Evolutionary conservation across 2,329 filamentous ascomycete genomes (phyloP).

Genomic region (Fusarium hostae): DNA sequence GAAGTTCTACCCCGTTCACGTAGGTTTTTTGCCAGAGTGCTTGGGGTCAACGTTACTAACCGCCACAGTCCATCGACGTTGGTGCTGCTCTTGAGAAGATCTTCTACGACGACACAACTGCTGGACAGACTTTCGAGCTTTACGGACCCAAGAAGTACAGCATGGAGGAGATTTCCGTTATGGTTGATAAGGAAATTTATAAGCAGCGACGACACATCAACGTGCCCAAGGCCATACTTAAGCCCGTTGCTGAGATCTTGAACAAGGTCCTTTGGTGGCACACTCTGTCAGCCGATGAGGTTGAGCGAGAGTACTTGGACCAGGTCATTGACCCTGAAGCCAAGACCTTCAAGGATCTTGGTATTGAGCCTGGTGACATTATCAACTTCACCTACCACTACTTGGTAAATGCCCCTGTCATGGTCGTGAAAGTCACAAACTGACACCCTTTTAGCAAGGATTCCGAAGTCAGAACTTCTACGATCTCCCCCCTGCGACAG

Average conservation of each 20-base stretch:
- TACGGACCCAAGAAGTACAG: constrained; percentile 95
- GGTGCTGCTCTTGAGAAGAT: constrained; percentile 89
- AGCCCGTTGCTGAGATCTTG: constrained; percentile 77
- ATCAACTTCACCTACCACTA: constrained; percentile 92
- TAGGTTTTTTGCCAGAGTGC: constrained; percentile 54
- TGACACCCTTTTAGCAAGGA: constrained; percentile 71
- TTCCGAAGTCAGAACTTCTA: constrained; percentile 91
- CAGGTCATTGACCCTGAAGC: constrained; percentile 89
- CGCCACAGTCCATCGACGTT: constrained; percentile 82
- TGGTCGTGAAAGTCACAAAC: not conserved
- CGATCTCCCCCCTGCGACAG: constrained; percentile 92
- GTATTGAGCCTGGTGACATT: constrained; percentile 88
- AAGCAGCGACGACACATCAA: constrained; percentile 93
- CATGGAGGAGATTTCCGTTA: constrained; percentile 83
- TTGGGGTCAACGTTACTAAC: not conserved
- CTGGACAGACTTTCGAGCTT: constrained; percentile 90
- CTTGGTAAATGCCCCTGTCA: constrained; percentile 70
- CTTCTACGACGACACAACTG: constrained; percentile 89
- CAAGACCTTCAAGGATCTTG: constrained; percentile 95
- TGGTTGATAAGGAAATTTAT: constrained; percentile 93
- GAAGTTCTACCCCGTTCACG: constrained; percentile 90
- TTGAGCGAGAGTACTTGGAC: constrained; percentile 93
- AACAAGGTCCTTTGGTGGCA: constrained; percentile 94
- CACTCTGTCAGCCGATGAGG: constrained; percentile 81
- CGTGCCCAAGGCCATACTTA: constrained; percentile 81